phyloP scores from a whole-genome alignment of 768 basidiomycete species.

The Lentinula sp. region DNA sequence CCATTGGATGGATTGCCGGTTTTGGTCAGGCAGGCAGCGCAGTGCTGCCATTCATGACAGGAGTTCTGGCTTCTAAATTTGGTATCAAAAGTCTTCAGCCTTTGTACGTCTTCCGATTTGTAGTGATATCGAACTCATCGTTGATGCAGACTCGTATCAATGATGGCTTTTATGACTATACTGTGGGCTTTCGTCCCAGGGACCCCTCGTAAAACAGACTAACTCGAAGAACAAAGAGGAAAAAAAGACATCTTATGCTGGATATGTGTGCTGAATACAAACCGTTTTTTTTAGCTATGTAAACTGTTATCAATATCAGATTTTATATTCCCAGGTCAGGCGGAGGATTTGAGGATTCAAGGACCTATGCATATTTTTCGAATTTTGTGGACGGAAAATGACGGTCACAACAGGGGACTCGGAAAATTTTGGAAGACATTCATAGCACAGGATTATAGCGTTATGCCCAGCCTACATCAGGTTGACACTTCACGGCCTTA shows the following conservation, averaged over 20 bases:
- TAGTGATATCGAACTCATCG: neutral
- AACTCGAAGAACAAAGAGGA: neutral
- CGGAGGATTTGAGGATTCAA: too few species aligned
- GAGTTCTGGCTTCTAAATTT: conserved; percentile 57
- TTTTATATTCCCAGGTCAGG: too few species aligned
- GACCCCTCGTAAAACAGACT: conserved; percentile 1
- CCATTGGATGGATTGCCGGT: conserved; percentile 64
- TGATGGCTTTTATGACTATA: conserved; percentile 35
- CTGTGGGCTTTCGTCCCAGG: conserved; percentile 37
- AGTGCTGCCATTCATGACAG: conserved; percentile 66
- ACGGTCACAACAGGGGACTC: too few species aligned
- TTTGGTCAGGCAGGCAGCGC: conserved; percentile 71
- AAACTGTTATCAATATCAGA: too few species aligned
- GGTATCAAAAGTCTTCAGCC: conserved; percentile 45
- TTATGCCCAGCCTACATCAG: neutral
- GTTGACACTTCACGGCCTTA: neutral
- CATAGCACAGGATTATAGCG: neutral
- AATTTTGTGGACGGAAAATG: too few species aligned
- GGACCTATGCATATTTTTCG: too few species aligned
- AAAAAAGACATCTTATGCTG: neutral
- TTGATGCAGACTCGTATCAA: conserved; percentile 24
- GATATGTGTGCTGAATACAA: too few species aligned
- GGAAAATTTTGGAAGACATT: too few species aligned
- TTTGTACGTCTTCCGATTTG: conserved; percentile 22
- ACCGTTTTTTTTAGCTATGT: too few species aligned